Conservation (phyloP, 2,329 filamentous ascomycete genomes). For the Drechslerella coelobrocha region DNA sequence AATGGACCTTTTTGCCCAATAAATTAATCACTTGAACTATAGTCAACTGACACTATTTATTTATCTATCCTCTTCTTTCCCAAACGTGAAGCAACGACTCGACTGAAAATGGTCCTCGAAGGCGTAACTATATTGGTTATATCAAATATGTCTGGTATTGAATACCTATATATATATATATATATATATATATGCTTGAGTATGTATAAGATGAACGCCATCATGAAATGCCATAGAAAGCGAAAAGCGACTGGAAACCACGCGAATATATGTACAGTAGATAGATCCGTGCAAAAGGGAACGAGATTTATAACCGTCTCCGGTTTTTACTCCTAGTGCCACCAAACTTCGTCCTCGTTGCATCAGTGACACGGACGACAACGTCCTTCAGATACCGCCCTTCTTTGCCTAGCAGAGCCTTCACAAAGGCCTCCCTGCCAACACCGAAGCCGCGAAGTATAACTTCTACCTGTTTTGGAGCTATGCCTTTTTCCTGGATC, state of each 20-base stretch:
- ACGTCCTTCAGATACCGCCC: slow-evolving; percentile 76
- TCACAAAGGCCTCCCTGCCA: slow-evolving; percentile 86
- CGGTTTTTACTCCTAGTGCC: slow-evolving; percentile 84
- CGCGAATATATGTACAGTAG: slow-evolving; percentile 30
- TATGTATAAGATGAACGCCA: slow-evolving; percentile 17
- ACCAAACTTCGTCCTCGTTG: slow-evolving; percentile 92
- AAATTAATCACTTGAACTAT: no score
- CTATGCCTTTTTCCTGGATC: slow-evolving; percentile 79
- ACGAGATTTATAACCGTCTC: slow-evolving; percentile 68
- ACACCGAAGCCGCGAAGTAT: slow-evolving; percentile 82
- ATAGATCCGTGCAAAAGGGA: slow-evolving; percentile 6
- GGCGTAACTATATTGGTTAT: no score
- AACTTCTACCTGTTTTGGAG: slow-evolving; percentile 80
- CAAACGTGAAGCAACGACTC: no score
- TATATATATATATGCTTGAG: not conserved
- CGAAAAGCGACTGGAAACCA: slow-evolving; percentile 3
- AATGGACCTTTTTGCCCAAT: no score
- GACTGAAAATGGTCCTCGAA: no score
- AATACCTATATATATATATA: not conserved
- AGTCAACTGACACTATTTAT: no score
- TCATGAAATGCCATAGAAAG: slow-evolving; percentile 6
- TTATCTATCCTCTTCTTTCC: no score
- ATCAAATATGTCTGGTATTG: not conserved
- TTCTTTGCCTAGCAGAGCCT: slow-evolving; percentile 85
- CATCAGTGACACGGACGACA: slow-evolving; percentile 81